These are phyloP conservation scores for Solanum neorickii DNA, from an alignment of 257 asterid genomes.

Conservation along the genomic window DNA sequence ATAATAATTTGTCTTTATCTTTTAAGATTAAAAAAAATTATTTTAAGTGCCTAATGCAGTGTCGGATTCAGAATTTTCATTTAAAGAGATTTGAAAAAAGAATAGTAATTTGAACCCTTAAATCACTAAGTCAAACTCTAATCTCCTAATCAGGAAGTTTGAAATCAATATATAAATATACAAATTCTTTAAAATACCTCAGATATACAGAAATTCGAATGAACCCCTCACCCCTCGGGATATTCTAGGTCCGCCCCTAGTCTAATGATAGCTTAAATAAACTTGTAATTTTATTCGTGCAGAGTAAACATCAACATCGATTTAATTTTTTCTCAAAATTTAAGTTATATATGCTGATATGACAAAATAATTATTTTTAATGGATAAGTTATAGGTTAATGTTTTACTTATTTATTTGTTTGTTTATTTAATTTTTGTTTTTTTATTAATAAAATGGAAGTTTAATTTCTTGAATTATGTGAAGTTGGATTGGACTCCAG, in stretches of 20 bases:
- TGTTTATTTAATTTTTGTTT: neutral
- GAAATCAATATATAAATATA: no score
- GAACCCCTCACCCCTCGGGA: no score
- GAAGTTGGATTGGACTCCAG: constrained; percentile 98
- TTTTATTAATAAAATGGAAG: neutral
- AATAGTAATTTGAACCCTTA: no score
- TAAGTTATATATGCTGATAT: neutral
- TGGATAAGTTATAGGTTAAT: neutral
- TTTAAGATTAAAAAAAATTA: neutral
- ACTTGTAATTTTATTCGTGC: neutral
- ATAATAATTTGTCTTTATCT: neutral
- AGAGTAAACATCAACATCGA: neutral
- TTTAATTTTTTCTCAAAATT: neutral
- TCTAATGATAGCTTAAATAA: neutral
- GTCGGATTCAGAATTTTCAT: no score
- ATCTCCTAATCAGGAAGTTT: accelerated
- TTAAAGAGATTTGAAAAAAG: accelerated
- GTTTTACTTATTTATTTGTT: neutral
- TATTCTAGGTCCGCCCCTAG: no score
- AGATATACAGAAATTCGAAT: no score
- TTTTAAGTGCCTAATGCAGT: no score
- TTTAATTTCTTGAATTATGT: constrained; percentile 11
- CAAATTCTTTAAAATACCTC: no score
- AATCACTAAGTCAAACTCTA: no score
- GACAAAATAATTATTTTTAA: neutral